phyloP scores from a whole-genome alignment of 2,329 filamentous ascomycete genomes.

The Trichoderma sp. region DNA sequence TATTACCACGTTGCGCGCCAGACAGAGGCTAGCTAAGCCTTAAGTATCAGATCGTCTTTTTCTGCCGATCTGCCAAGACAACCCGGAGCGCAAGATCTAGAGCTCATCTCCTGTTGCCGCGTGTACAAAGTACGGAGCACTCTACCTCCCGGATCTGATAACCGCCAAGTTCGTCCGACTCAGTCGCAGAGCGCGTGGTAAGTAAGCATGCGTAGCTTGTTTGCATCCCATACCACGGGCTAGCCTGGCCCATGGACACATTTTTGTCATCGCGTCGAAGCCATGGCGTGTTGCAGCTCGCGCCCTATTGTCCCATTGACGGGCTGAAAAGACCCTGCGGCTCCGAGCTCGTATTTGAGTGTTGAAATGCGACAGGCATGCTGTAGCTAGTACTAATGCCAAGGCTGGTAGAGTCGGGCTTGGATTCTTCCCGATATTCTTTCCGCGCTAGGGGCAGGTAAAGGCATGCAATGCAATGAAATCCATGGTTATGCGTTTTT shows the following conservation, averaged over 20 bases:
- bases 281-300: neutral
- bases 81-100: neutral
- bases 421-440: neutral
- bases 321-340: neutral
- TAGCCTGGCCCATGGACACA: neutral
- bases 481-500: neutral
- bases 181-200: neutral
- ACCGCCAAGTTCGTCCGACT: neutral
- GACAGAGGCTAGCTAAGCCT: constrained; percentile 8
- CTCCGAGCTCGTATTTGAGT: neutral
- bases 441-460: neutral
- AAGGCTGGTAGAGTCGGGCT: neutral
- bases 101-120: neutral
- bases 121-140: neutral
- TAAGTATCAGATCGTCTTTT: constrained; percentile 1
- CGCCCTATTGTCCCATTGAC: neutral
- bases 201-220: neutral
- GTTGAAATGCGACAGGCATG: neutral
- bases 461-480: neutral
- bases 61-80: constrained; percentile 10
- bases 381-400: neutral
- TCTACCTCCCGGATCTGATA: neutral
- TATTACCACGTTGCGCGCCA: constrained; percentile 1
- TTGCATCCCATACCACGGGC: neutral
- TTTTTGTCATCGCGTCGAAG: neutral